Evolutionary conservation across 2,329 filamentous ascomycete genomes (phyloP).

Genomic region (Aspergillus felis): DNA sequence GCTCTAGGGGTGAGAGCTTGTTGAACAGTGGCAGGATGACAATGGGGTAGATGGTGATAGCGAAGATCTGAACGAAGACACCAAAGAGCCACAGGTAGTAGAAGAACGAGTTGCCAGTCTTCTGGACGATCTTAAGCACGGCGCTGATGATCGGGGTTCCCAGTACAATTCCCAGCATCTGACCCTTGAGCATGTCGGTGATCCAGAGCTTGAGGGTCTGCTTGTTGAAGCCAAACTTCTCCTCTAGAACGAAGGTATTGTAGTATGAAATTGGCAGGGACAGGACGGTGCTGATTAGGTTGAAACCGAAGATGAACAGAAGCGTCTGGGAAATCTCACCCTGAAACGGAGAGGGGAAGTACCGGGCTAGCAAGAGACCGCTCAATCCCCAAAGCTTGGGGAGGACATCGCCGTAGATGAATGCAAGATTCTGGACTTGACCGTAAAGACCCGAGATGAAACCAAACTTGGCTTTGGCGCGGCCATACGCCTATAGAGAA

Average conservation of each 20-base stretch:
- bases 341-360: conserved; percentile 71
- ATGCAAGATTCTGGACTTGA: conserved; percentile 81
- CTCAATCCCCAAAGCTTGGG: conserved; percentile 86
- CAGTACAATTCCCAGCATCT: conserved; percentile 73
- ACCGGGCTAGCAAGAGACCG: conserved; percentile 68
- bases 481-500: conserved; percentile 68
- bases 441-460: conserved; percentile 77
- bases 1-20: conserved; percentile 88
- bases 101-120: conserved; percentile 92
- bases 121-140: conserved; percentile 90
- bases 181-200: conserved; percentile 86
- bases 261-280: conserved; percentile 82
- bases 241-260: conserved; percentile 91
- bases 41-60: conserved; percentile 94
- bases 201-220: conserved; percentile 86
- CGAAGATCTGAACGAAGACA: conserved; percentile 83
- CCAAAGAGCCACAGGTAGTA: conserved; percentile 97
- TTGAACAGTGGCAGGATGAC: conserved; percentile 95
- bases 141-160: conserved; percentile 85
- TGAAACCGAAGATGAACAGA: conserved; percentile 84
- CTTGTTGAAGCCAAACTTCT: conserved; percentile 98
- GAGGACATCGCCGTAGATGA: conserved; percentile 86
- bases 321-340: conserved; percentile 94
- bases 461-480: conserved; percentile 88
- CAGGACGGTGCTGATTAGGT: conserved; percentile 73